Conservation (phyloP, 306 rosid species). For the Cucurbita pepo region DNA sequence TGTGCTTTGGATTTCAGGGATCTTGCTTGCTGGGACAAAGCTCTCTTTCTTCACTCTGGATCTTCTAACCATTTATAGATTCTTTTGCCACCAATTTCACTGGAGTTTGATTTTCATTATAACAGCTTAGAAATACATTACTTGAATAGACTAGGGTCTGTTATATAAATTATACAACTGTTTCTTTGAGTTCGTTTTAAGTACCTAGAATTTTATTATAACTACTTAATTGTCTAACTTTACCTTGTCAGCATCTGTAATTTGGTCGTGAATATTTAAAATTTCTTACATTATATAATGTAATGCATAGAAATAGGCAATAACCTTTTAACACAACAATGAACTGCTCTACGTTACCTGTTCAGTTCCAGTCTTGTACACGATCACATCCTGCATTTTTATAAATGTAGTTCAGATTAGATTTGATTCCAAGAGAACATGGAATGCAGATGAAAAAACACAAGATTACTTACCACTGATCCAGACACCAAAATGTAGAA, state of each 20-base stretch:
- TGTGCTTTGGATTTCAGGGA: background rate
- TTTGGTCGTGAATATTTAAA: background rate
- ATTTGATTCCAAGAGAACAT: slow-evolving; percentile 1
- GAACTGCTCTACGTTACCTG: slow-evolving; percentile 34
- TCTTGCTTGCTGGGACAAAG: background rate
- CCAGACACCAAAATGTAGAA: slow-evolving; percentile 71
- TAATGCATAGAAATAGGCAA: background rate
- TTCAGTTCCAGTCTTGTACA: slow-evolving; percentile 56
- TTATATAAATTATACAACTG: background rate
- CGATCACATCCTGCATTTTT: slow-evolving; percentile 52
- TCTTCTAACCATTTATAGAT: background rate
- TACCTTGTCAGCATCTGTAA: background rate
- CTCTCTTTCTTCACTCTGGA: background rate
- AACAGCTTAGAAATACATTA: background rate
- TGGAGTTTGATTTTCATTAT: background rate
- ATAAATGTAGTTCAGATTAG: slow-evolving; percentile 17
- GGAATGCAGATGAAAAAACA: slow-evolving; percentile 3
- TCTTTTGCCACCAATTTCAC: background rate
- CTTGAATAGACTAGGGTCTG: background rate
- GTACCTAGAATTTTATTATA: background rate
- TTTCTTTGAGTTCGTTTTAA: background rate
- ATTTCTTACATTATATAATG: background rate
- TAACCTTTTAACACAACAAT: background rate
- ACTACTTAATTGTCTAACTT: background rate
- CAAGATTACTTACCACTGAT: slow-evolving; percentile 40